Evolutionary conservation across 83 land plant genomes (phyloP).

Genomic region (Picea abies): DNA sequence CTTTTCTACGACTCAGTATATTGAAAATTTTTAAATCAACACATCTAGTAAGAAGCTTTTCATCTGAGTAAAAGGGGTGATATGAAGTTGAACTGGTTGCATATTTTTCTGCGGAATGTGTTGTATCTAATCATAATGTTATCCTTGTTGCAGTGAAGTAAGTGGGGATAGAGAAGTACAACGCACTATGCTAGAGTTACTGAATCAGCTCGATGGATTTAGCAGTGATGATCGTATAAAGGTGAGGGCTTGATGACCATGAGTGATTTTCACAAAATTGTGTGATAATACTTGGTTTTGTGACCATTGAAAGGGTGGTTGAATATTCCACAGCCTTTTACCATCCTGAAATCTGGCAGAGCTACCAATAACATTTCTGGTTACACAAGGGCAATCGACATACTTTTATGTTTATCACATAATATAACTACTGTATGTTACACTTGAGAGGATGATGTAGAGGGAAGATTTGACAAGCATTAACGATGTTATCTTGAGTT

Average conservation of each 20-base stretch:
- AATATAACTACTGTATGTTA: too few species aligned
- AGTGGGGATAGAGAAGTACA: conserved; percentile 99
- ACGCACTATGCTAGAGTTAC: conserved; percentile 93
- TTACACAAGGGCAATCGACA: too few species aligned
- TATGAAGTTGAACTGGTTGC: not conserved
- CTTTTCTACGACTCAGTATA: not conserved
- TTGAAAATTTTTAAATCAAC: not conserved
- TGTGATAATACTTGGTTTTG: too few species aligned
- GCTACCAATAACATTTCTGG: too few species aligned
- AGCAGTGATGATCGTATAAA: conserved; percentile 95
- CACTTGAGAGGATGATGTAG: too few species aligned
- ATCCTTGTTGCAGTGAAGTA: conserved; percentile 67
- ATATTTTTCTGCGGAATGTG: not conserved
- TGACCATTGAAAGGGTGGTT: too few species aligned
- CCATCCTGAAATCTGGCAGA: too few species aligned
- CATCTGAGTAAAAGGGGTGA: not conserved
- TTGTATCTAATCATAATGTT: not conserved
- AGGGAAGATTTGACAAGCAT: too few species aligned
- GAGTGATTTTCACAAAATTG: not conserved
- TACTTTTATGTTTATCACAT: too few species aligned
- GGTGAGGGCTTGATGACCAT: conserved; percentile 30
- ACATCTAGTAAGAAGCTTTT: not conserved
- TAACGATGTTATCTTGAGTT: too few species aligned
- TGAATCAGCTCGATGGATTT: conserved; percentile 99
- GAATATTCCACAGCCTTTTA: too few species aligned